Conservation (phyloP, 1,284 basidiomycete species). For the Sanghuangporus weigelae region DNA sequence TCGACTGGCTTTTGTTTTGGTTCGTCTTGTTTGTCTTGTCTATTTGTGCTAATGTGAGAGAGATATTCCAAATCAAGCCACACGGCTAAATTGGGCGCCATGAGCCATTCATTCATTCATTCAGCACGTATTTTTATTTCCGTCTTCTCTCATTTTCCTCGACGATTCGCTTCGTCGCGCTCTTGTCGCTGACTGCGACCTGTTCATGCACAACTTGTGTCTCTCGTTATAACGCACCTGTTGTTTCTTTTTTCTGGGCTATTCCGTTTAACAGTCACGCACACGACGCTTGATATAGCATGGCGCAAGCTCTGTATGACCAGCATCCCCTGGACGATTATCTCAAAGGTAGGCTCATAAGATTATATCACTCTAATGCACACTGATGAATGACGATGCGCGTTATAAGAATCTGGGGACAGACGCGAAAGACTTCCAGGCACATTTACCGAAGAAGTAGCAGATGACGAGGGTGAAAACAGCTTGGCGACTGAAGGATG, state of each 20-base stretch:
- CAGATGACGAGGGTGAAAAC: constrained; percentile 12
- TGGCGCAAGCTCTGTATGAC: constrained; percentile 76
- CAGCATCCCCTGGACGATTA: constrained; percentile 74
- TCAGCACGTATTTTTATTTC: neutral
- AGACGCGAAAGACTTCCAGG: constrained; percentile 10
- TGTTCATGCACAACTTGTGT: neutral
- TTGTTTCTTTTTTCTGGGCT: neutral
- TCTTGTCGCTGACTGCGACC: neutral
- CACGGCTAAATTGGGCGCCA: neutral
- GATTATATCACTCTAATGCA: too few relatives aligned
- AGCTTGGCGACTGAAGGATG: neutral
- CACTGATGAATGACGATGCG: neutral
- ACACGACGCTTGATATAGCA: constrained; percentile 25
- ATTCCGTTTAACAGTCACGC: neutral
- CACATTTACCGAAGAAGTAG: neutral
- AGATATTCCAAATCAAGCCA: neutral
- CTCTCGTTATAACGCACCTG: neutral
- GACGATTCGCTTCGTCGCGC: neutral
- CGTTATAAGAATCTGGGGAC: constrained; percentile 10
- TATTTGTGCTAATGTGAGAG: neutral
- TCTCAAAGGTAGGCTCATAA: constrained; percentile 49
- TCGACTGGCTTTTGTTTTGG: neutral
- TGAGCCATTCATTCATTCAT: neutral
- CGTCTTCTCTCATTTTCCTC: neutral
- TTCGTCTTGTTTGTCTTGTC: neutral